A percentile compares a stretch with the other conserved stretches of the same genome.
These are phyloP conservation scores for Bisporella sp. DNA, from an alignment of 2,329 filamentous ascomycete species.

Conservation along the genomic window DNA sequence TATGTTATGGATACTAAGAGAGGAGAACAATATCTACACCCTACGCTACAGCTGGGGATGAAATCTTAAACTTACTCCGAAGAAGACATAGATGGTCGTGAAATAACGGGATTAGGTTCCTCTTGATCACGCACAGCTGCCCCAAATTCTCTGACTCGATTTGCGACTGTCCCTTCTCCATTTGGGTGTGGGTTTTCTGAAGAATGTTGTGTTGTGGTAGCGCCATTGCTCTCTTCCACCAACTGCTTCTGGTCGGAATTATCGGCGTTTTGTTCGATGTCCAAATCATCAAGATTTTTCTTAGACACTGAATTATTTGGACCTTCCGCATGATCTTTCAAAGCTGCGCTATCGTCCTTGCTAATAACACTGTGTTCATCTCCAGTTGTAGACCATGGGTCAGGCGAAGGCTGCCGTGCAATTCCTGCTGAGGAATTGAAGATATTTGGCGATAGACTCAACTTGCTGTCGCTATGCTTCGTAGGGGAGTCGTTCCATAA, in stretches of 20 bases:
- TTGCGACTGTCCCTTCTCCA: neutral
- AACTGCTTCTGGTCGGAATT: no score
- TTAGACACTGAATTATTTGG: neutral
- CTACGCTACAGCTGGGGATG: neutral
- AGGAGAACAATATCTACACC: neutral
- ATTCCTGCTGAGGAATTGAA: neutral
- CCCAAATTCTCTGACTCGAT: neutral
- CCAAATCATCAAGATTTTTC: neutral
- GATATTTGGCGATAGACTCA: constrained; percentile 10
- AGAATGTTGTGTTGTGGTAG: neutral
- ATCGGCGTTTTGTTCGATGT: no score
- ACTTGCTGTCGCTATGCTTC: neutral
- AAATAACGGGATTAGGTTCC: constrained; percentile 7
- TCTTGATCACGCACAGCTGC: neutral
- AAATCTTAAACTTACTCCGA: constrained; percentile 14
- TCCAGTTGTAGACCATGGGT: constrained; percentile 21
- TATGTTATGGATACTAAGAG: neutral
- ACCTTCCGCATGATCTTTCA: neutral
- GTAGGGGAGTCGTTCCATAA: neutral
- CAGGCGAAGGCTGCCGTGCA: constrained; percentile 19
- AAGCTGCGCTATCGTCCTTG: neutral
- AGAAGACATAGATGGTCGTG: constrained; percentile 22
- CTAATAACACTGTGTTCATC: neutral
- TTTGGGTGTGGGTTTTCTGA: neutral
- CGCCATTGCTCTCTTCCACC: neutral